Evolutionary conservation across 2,329 filamentous ascomycete species (phyloP).

Genomic region (Aspergillus fijiensis): DNA sequence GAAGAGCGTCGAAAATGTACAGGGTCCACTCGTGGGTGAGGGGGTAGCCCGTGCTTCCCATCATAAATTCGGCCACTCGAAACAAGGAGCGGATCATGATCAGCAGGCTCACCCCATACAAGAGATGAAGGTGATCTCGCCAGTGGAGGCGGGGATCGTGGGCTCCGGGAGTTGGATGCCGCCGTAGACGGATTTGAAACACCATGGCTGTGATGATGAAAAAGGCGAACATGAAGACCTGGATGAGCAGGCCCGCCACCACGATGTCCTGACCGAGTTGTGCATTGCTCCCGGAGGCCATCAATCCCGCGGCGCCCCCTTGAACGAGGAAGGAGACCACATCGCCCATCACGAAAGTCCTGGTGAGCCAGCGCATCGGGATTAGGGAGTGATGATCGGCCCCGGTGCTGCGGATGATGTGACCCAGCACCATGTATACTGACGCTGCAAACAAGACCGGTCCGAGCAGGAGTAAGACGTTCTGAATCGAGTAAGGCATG

Average conservation of each 20-base stretch:
- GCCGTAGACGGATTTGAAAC: no score
- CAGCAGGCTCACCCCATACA: not conserved
- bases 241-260: not conserved
- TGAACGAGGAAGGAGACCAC: not conserved
- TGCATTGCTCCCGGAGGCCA: no score
- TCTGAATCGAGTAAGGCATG: constrained; percentile 42
- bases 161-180: not conserved
- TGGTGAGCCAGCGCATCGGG: not conserved
- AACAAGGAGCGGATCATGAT: not conserved
- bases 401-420: not conserved
- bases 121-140: not conserved
- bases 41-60: not conserved
- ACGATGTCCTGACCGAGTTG: not conserved
- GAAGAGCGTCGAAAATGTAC: not conserved
- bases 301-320: not conserved
- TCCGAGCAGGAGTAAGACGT: constrained; percentile 45
- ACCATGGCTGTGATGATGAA: not conserved
- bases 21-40: not conserved
- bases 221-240: not conserved
- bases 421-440: not conserved
- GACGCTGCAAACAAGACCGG: not conserved
- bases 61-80: not conserved
- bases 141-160: no score
- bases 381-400: not conserved
- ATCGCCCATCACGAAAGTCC: not conserved